Evolutionary conservation across 2,329 filamentous ascomycete species (phyloP), one percentile per base, ranked within the genome.

Genomic region (Thermochaetoides dissita): DNA sequence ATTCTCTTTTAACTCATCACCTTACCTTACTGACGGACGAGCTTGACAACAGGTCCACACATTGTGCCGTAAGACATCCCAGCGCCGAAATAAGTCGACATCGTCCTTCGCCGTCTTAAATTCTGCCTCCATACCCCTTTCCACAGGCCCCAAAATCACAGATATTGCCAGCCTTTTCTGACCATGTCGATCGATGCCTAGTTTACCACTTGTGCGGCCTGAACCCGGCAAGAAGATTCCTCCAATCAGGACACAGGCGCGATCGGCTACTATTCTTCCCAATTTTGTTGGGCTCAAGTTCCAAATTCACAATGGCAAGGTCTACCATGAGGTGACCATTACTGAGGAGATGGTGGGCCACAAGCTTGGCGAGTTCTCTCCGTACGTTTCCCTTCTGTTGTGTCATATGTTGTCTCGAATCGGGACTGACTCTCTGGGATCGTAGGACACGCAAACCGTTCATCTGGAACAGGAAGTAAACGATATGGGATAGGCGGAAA

Each of bases 311-410:
- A 94, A 94, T 60, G 88, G 88, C 56, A 94, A 91, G 67, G 74
- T 73, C 30, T 94, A 94, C 63, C 66, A 81, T 53, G 84, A 91
- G 52, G 72, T 94, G 42, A 72, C 71, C 51, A 83, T 95, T 49
- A 94, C 87, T 10, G 88, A 94, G 60, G 84, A 94, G 57, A 95
- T 95, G 88, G 88, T 95, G 39, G 88, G 88, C 41, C 83, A 91
- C 63, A 95, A 94, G 66, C 71, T 95, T 52, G 88, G 88, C 54
- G 88, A 95, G 65, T 95, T 94, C 61, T 79, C 86, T 48, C 69
- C 76, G 87, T 94, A 74, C 57, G 85, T 76, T 29, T 6, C 35
- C 34, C 35, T 9, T 10, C 2, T 5, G 17, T 30, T 11, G 8
- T 37, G 32, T 43, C 45, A 33, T 24, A 24, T 24, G 17, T 24